Base-by-base conservation (phyloP, 495 filamentous ascomycete genomes). In the Peziza echinospora region DNA sequence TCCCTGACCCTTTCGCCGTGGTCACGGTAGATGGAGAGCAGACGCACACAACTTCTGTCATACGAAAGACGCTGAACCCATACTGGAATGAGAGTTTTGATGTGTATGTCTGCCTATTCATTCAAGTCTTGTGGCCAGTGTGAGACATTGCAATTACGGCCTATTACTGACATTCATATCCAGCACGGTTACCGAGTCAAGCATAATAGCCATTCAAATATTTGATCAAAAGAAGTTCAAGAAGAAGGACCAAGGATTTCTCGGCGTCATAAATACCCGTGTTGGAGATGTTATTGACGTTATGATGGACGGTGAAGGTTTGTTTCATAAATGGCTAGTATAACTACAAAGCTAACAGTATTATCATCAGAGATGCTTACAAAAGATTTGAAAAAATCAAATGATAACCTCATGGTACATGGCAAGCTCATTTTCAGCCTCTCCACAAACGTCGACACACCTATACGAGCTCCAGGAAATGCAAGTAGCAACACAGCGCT, bases 211-310 rank as follows among this genome's bases (percentile, higher is more conserved):
- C 17, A 84, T 97, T 37, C 89, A 97, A 61, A 93, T 97, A 41
- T 97, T 97, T 57, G 89, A 97, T 61, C 89, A 97, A 63, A 96
- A 94, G 69, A 97, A 97, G 63, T 97, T 96, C 69, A 97, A 97
- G 68, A 97, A 97, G 72, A 97, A 96, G 82, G 89, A 96, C 56
- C 89, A 97, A 61, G 89, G 89, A 1, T 97, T 97, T 55, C 73
- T 97, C 19, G 89, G 89, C 28, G 89, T 97, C 28, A 93, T 97
- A 53, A 97, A 97, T 61, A 79, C 96, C 48, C 80, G 84, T 45
- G 79, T 96, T 47, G 91, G 89, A 48, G 81, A 84, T 68, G 80
- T 86, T 28, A 82, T 97, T 44, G 89, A 94, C 60, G 63, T 97
- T 49, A 76, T 78, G 46, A 73, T 80, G 51, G 86, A 84, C 37